Conservation (phyloP, 768 basidiomycete genomes). For the Rhodotorula taiwanensis region DNA sequence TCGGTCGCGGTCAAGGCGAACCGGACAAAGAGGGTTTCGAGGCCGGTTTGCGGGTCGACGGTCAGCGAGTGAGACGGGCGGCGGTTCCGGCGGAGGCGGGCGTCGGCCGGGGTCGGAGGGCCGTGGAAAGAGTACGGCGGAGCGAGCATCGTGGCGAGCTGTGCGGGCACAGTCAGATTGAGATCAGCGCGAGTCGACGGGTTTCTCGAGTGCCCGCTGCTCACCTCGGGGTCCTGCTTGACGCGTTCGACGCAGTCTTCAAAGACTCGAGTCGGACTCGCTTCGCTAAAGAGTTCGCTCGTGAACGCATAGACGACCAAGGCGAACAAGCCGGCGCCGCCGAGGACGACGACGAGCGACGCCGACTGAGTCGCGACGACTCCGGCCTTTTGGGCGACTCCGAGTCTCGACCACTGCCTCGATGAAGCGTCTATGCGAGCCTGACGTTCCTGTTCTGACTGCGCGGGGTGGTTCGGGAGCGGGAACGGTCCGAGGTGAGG, state of each 20-base stretch:
- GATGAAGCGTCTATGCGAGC: background rate
- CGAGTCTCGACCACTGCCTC: constrained; percentile 17
- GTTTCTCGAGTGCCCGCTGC: background rate
- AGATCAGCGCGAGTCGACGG: no score
- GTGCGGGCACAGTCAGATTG: background rate
- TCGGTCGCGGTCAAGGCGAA: constrained; percentile 34
- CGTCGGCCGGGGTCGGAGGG: background rate
- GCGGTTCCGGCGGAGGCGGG: constrained; percentile 20
- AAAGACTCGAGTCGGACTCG: constrained; percentile 32
- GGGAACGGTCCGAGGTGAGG: constrained; percentile 28
- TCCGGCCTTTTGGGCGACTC: background rate
- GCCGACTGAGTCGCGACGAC: constrained; percentile 16
- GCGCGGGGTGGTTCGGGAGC: constrained; percentile 10
- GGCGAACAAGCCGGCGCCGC: constrained; percentile 14
- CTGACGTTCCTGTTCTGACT: background rate
- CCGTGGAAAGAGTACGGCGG: constrained; percentile 29
- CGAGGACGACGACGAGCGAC: constrained; percentile 23
- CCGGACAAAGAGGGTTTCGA: constrained; percentile 29
- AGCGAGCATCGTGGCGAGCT: constrained; percentile 24
- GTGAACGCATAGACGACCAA: constrained; percentile 23
- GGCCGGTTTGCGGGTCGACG: constrained; percentile 15
- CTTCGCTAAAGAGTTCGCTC: constrained; percentile 27
- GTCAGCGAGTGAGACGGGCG: constrained; percentile 15
- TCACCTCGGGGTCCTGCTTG: constrained; percentile 11
- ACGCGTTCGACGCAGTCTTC: constrained; percentile 33